Base-by-base conservation (phyloP, 257 asterid species). In the Misopates orontium region DNA sequence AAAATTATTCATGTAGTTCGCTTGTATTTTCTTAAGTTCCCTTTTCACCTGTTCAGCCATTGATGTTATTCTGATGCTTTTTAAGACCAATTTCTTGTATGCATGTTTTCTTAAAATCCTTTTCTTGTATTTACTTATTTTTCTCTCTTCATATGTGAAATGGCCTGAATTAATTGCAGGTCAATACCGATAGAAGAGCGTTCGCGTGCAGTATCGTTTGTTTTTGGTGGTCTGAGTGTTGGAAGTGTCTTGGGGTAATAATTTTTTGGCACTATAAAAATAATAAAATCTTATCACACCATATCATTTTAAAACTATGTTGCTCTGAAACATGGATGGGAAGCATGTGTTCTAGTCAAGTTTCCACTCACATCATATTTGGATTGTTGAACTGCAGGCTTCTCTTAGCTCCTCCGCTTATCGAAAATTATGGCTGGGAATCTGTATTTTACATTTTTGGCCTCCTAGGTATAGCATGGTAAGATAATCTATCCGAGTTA, bases 151-250 rank as follows among this genome's bases (percentile, higher is more conserved):
- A 51, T 44, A 48, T 59, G 10, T 69, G 52, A 64, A 18, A 1
- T 54, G 53, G 53, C 36, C 48, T 59, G 66, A 55, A 68, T 14
- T 62, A 8, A 71, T 75, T 77, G 42, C 95, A 93, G 99, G 90
- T 60, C 87, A 56, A 88, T 93, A 80, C 99, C 99, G 55, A 45
- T 85, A 68, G 88, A 83, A 71, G 99, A 93, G 77, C 97, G 97
- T 15, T 93, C 97, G 20, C 91, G 99, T 55, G 99, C 97, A 53
- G 99, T 93, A 58, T 80, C 99, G 51, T 87, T 93, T 82, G 99
- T 93, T 72, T 93, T 93, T 71, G 95, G 96, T 69, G 99, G 99
- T 70, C 82, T 93, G 80, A 93, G 99, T 77, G 79, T 86, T 69
- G 99, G 99, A 82, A 93, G 97, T 66, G 99, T 93, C 65, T 73